These are phyloP conservation scores for Phytophthora ramorum DNA, from an alignment of 352 stramenopile species.

Conservation along the genomic window DNA sequence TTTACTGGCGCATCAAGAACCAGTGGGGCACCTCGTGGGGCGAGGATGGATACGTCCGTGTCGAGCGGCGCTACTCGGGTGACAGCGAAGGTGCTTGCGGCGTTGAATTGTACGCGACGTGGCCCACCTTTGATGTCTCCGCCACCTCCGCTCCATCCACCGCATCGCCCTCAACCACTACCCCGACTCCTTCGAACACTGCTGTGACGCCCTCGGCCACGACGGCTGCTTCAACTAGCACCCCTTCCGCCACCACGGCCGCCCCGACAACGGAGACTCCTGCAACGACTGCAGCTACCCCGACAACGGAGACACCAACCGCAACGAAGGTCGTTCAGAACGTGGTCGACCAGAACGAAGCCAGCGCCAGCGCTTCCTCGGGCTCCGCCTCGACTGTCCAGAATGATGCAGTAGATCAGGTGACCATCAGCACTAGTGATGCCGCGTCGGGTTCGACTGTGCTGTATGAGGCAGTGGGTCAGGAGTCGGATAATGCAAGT, in stretches of 20 bases:
- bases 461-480: conserved; percentile 10
- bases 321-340: conserved; percentile 11
- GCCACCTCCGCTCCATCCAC: conserved; percentile 12
- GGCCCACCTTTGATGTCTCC: conserved; percentile 54
- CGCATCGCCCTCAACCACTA: conserved; percentile 14
- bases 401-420: conserved; percentile 15
- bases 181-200: conserved; percentile 12
- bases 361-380: conserved; percentile 2
- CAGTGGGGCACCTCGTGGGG: conserved; percentile 76
- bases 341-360: conserved; percentile 4
- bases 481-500: conserved; percentile 4
- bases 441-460: conserved; percentile 10
- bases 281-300: conserved; percentile 14
- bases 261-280: conserved; percentile 16
- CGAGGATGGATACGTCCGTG: conserved; percentile 71
- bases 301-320: conserved; percentile 18
- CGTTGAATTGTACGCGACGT: conserved; percentile 64
- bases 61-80: conserved; percentile 56
- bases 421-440: conserved; percentile 1
- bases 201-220: conserved; percentile 17
- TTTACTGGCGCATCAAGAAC: conserved; percentile 78
- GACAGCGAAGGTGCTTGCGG: conserved; percentile 63
- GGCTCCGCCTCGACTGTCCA: conserved; percentile 13
- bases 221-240: conserved; percentile 11
- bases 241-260: conserved; percentile 19